Evolutionary conservation across 1,284 basidiomycete species (phyloP).

Genomic region (Sanguinoderma infundibulare): DNA sequence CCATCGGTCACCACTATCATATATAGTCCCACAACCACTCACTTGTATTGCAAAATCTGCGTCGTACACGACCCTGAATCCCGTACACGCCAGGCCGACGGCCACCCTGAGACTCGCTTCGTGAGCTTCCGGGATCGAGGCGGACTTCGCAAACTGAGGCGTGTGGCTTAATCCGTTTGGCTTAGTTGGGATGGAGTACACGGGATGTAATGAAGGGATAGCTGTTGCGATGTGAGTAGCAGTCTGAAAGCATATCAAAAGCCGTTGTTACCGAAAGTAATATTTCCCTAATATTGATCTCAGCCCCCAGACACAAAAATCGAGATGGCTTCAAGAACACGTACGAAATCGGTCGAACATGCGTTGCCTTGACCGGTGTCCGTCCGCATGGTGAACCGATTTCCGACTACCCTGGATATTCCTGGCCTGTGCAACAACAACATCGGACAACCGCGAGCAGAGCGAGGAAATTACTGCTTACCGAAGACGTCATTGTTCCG

Average conservation of each 20-base stretch:
- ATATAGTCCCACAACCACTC: not conserved
- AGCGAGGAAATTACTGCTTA: conserved; percentile 33
- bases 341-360: conserved; percentile 77
- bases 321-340: conserved; percentile 28
- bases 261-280: conserved; percentile 56
- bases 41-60: conserved; percentile 47
- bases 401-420: conserved; percentile 57
- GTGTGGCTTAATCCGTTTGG: conserved; percentile 70
- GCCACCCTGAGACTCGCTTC: conserved; percentile 56
- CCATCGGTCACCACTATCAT: not conserved
- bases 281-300: conserved; percentile 53
- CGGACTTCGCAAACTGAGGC: conserved; percentile 56
- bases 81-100: conserved; percentile 63
- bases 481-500: conserved; percentile 67
- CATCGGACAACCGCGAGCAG: not conserved
- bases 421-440: conserved; percentile 45
- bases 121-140: conserved; percentile 59
- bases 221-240: conserved; percentile 12
- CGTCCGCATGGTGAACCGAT: conserved; percentile 54
- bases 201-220: conserved; percentile 30
- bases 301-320: not conserved
- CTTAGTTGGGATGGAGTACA: conserved; percentile 55
- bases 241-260: not conserved
- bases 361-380: conserved; percentile 59
- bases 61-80: conserved; percentile 61